Base-by-base conservation (phyloP, 148 eudicot species). In the Diospyros lotus region DNA sequence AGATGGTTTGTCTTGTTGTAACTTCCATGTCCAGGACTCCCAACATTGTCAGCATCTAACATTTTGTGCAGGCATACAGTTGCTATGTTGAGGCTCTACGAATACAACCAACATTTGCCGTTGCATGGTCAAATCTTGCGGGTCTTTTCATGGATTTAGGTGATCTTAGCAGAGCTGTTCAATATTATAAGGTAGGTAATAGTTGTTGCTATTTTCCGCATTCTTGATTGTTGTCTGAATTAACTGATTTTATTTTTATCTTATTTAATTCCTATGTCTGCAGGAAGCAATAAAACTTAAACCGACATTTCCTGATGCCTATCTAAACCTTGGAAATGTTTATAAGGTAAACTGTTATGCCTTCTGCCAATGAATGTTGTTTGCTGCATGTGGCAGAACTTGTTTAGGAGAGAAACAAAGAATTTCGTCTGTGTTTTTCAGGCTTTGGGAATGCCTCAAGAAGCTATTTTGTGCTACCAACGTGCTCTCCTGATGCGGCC, bases 71-170 rank as follows among this genome's bases (percentile, higher is more conserved):
- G 98, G 98, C 98, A 67, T 94, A 89, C 80, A 90, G 78, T 80
- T 94, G 97, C 79, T 94, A 94, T 78, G 79, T 90, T n/a, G 98
- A 94, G 83, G 97, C 89, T 65, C 87, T 94, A 10, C 89, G 93
- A 39, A 73, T 91, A 72, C 98, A 91, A 74, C 98, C 98, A 64
- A 91, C 81, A 76, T 86, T 89, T 78, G 87, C 94, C 43, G 83
- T 88, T 66, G 97, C 94, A 38, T 94, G 98, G 98, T 89, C 98
- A 62, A 94, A 91, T 78, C 94, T 94, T 78, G 97, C 94, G 75
- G 97, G 97, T 12, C 90, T 94, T 72, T 91, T 93, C 65, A 87
- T 88, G 91, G 97, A 94, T 76, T 80, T 91, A 3, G 94, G 98
- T 68, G 97, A 94, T 82, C 87, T 84, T 63, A 87, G 83, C 69